Evolutionary conservation across 306 rosid species (phyloP), one percentile per base, ranked within the genome.

Genomic region (Macrotyloma uniflorum): DNA sequence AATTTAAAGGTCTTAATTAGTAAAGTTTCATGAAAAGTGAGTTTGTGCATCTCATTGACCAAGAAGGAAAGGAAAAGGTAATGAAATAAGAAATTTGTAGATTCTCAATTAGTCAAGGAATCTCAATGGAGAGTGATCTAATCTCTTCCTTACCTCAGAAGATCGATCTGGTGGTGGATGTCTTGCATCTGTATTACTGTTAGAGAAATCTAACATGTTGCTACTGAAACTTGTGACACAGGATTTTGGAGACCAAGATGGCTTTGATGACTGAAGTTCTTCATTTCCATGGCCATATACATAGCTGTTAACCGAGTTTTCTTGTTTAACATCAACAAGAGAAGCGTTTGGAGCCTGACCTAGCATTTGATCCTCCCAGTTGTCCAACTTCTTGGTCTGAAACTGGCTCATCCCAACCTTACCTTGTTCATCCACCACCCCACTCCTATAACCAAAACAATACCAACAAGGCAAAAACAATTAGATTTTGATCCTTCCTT

Each of bases 121-220:
- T 42, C 47, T 42, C 4, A 40, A 10, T 0, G 38, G 53, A 67
- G 54, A 33, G 16, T 65, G 69, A 78, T 83, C 47, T 36, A 74
- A 28, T 47, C 4, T 19, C 1, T 64, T 35, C 35, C 53, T 74
- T 70, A 94, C 99, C 98, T 96, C 96, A 46, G 96, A 90, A 67
- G 98, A 86, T 63, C 82, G 94, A 89, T 88, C 96, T 32, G 82
- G 87, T 18, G 87, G 86, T 1, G 85, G 91, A 67, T 83, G 88
- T 79, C 84, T 87, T 12, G 76, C 80, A 68, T 88, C 87, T 0
- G 77, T 46, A 33, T 83, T 90, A 76, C 20, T 87, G 87, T 76
- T 87, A 35, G 99, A 77, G 84, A 96, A 96, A 88, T 96, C 99
- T 79, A 96, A 79, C 85, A 93, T 86, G 88, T 86, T 91, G 85